A percentile compares a stretch with the other conserved stretches of the same genome.
These are phyloP conservation scores for Halophytophthora batemanensis DNA, from an alignment of 352 stramenopile genomes.

Conservation along the genomic window DNA sequence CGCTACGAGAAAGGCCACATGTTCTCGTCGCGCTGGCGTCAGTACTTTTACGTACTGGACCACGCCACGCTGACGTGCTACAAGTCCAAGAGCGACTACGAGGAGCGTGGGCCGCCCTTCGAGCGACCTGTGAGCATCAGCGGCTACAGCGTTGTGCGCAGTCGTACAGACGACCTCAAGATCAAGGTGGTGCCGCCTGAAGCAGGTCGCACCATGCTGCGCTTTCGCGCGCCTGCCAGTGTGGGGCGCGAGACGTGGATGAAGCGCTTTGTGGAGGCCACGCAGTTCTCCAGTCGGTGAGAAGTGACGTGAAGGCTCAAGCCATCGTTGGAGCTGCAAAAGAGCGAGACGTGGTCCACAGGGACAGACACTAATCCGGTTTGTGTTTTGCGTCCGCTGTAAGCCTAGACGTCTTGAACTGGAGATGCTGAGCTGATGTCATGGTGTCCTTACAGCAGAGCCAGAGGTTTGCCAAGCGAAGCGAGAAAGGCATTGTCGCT, in stretches of 20 bases:
- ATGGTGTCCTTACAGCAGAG: constrained; percentile 7
- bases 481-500: constrained; percentile 24
- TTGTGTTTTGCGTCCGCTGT: not conserved
- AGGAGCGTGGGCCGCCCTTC: constrained; percentile 53
- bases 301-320: not conserved
- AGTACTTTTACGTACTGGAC: constrained; percentile 78
- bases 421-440: not conserved
- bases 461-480: constrained; percentile 34
- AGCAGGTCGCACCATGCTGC: constrained; percentile 56
- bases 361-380: too few species aligned
- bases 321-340: too few species aligned
- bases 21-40: constrained; percentile 72
- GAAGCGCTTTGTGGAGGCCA: constrained; percentile 69
- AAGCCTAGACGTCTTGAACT: not conserved
- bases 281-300: constrained; percentile 42
- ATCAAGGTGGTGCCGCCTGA: constrained; percentile 75
- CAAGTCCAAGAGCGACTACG: constrained; percentile 70
- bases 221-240: constrained; percentile 67
- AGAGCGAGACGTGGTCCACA: too few species aligned
- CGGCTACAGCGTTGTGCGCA: constrained; percentile 66
- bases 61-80: constrained; percentile 65
- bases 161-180: constrained; percentile 75
- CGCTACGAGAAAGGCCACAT: constrained; percentile 71
- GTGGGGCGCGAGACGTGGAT: constrained; percentile 76
- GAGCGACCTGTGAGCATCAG: constrained; percentile 54